Conservation (phyloP, 176 grass and related monocot genomes). For the Echinochloa phyllopogon region DNA sequence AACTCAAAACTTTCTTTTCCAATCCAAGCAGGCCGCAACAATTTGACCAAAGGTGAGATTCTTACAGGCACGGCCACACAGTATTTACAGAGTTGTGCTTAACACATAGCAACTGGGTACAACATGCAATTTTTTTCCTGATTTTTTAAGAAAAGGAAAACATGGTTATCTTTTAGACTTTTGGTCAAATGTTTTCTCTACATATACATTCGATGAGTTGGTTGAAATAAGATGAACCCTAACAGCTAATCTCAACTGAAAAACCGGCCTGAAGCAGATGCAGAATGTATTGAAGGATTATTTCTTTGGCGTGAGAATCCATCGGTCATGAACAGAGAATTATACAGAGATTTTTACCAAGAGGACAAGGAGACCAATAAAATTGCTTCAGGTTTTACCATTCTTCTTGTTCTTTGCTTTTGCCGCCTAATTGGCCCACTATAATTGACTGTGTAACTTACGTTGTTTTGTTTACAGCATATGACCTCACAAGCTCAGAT, state of each 20-base stretch:
- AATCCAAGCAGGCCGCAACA: not conserved
- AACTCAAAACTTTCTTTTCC: constrained; percentile 29
- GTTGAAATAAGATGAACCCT: not conserved
- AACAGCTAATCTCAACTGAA: constrained; percentile 12
- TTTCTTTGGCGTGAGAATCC: constrained; percentile 43
- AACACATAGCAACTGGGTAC: not conserved
- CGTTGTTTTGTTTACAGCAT: constrained; percentile 47
- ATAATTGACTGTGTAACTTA: not conserved
- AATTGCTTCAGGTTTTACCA: constrained; percentile 45
- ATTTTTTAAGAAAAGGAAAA: not conserved
- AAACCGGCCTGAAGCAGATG: constrained; percentile 33
- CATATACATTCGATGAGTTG: not conserved
- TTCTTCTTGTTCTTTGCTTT: not conserved
- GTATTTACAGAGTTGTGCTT: not conserved
- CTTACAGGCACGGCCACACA: too few species aligned
- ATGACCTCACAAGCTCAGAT: constrained; percentile 47
- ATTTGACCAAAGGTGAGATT: constrained; percentile 38
- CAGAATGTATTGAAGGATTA: constrained; percentile 41
- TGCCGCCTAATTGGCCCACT: not conserved
- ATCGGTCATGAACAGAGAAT: constrained; percentile 47
- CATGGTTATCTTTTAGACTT: not conserved
- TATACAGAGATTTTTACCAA: constrained; percentile 27
- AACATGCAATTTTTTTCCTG: not conserved
- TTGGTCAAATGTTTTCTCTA: not conserved
- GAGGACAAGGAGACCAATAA: constrained; percentile 39